Percentiles rank a stretch among this genome's conserved stretches.
Conservation (phyloP, 1,139 yeast genomes). For the Dujonia santamariae region DNA sequence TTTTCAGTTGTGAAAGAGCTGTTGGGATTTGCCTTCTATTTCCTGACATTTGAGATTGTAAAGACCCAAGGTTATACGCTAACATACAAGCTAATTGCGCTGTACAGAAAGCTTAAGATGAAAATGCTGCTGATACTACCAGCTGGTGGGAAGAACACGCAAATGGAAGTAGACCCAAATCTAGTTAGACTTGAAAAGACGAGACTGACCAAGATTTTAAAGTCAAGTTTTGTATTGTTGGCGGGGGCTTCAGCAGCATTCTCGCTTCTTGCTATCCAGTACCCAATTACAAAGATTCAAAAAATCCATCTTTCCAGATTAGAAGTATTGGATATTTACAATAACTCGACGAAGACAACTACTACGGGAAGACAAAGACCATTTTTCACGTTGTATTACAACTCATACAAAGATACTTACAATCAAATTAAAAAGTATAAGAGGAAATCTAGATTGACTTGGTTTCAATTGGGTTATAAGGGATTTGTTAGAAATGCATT, state of each 20-base stretch:
- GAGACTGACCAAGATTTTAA: conserved; percentile 49
- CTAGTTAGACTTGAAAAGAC: conserved; percentile 31
- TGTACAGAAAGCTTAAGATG: conserved; percentile 41
- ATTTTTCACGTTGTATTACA: conserved; percentile 53
- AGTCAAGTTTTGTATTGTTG: conserved; percentile 69
- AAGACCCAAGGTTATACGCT: conserved; percentile 63
- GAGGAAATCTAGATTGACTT: conserved; percentile 49
- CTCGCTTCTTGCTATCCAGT: conserved; percentile 72
- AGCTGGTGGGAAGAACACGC: background rate
- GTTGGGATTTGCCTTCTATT: conserved; percentile 82
- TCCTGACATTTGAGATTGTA: conserved; percentile 79
- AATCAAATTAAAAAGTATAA: conserved; percentile 56
- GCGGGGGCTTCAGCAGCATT: conserved; percentile 91
- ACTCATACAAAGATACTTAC: conserved; percentile 72
- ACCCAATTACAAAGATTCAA: conserved; percentile 79
- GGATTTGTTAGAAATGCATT: conserved; percentile 75
- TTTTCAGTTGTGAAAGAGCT: conserved; percentile 77
- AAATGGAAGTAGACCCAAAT: conserved; percentile 19
- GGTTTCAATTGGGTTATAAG: conserved; percentile 69
- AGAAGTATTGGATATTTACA: conserved; percentile 74
- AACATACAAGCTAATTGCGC: conserved; percentile 57
- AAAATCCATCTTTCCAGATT: conserved; percentile 74
- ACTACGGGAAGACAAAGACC: conserved; percentile 21
- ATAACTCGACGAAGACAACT: conserved; percentile 32
- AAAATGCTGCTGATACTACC: conserved; percentile 13